A percentile compares a stretch with the other conserved stretches of the same genome.
These are phyloP conservation scores for Phytophthora cryptogea DNA, from an alignment of 352 stramenopile genomes.

Conservation along the genomic window DNA sequence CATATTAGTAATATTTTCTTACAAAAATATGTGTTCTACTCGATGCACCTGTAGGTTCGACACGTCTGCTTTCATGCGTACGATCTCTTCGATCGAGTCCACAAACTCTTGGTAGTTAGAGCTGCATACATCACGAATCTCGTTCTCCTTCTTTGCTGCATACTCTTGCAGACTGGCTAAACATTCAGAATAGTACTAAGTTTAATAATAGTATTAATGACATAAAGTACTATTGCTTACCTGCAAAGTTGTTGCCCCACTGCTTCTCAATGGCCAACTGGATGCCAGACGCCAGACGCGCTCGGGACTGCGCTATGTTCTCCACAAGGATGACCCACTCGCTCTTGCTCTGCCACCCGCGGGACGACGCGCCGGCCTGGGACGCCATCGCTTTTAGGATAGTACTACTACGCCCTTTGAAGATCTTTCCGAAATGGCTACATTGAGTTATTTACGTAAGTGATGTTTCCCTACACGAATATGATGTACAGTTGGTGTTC, in stretches of 20 bases:
- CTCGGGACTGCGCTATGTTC: slow-evolving; percentile 81
- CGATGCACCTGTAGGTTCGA: slow-evolving; percentile 56
- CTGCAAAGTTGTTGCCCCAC: slow-evolving; percentile 77
- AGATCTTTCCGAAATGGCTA: slow-evolving; percentile 17
- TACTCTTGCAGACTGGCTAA: slow-evolving; percentile 65
- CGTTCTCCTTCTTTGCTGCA: slow-evolving; percentile 62
- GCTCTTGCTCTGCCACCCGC: slow-evolving; percentile 68
- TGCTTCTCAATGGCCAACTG: slow-evolving; percentile 82
- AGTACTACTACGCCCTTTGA: slow-evolving; percentile 12
- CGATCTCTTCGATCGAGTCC: slow-evolving; percentile 83
- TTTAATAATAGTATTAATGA: neutral
- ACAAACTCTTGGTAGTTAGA: slow-evolving; percentile 83
- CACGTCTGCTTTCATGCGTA: slow-evolving; percentile 80
- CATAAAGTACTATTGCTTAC: slow-evolving; percentile 28
- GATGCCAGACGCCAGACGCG: slow-evolving; percentile 70
- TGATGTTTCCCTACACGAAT: neutral
- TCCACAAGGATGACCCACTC: slow-evolving; percentile 80
- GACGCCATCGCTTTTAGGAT: slow-evolving; percentile 12
- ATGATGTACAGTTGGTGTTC: neutral
- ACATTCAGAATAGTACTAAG: neutral
- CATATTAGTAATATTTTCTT: neutral
- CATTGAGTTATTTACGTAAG: neutral
- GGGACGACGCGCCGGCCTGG: slow-evolving; percentile 1
- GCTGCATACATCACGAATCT: slow-evolving; percentile 79
- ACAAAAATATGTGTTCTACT: neutral